phyloP scores from a whole-genome alignment of 2,329 filamentous ascomycete species.

The Pochonia chlamydosporia region DNA sequence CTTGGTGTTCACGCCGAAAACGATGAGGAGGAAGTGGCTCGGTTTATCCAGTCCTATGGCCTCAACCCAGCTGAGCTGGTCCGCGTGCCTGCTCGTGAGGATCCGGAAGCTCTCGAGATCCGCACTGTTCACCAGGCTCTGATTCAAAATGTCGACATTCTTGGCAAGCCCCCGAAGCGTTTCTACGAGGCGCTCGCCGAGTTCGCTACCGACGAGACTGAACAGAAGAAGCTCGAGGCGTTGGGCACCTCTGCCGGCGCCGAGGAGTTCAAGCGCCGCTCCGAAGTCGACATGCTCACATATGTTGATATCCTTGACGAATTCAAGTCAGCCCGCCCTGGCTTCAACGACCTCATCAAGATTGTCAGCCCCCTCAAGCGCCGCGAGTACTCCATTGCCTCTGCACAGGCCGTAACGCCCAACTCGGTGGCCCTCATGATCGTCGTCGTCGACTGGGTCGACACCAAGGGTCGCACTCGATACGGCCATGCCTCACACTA shows the following conservation, averaged over 20 bases:
- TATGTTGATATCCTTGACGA: slow-evolving; percentile 87
- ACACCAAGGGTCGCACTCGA: slow-evolving; percentile 78
- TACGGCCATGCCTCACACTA: slow-evolving; percentile 92
- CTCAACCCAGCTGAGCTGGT: slow-evolving; percentile 78
- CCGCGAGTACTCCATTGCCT: slow-evolving; percentile 98
- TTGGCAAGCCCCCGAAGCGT: slow-evolving; percentile 92
- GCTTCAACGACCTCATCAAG: slow-evolving; percentile 80
- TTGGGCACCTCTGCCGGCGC: slow-evolving; percentile 75
- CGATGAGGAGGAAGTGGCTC: slow-evolving; percentile 67
- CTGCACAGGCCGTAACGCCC: slow-evolving; percentile 89
- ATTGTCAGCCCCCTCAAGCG: slow-evolving; percentile 92
- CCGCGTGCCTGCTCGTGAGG: slow-evolving; percentile 84
- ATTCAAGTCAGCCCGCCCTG: slow-evolving; percentile 82
- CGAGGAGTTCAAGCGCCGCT: slow-evolving; percentile 84
- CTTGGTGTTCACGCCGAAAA: slow-evolving; percentile 96
- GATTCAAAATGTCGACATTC: slow-evolving; percentile 90
- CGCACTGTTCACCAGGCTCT: slow-evolving; percentile 91
- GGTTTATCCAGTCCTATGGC: slow-evolving; percentile 88
- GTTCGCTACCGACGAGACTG: slow-evolving; percentile 74
- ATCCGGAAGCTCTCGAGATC: slow-evolving; percentile 67
- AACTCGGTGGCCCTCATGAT: slow-evolving; percentile 91
- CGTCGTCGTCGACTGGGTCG: slow-evolving; percentile 94
- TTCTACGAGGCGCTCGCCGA: slow-evolving; percentile 93
- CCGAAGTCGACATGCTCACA: slow-evolving; percentile 85
- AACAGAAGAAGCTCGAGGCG: slow-evolving; percentile 73